Conservation (phyloP, 306 rosid genomes). For the Gastrolobium villosum region DNA sequence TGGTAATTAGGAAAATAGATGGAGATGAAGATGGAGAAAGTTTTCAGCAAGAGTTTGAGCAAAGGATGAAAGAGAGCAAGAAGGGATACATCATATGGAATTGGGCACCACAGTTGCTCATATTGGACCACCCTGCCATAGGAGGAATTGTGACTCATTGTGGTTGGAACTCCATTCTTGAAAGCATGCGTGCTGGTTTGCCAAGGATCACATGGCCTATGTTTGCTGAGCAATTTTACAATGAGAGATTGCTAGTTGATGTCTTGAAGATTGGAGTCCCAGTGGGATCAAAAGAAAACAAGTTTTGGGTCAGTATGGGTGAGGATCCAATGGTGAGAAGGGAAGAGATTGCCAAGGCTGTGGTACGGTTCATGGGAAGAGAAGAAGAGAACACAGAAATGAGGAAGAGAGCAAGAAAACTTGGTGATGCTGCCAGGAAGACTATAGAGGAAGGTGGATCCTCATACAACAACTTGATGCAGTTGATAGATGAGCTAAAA, state of each 20-base stretch:
- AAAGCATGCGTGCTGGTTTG: conserved; percentile 40
- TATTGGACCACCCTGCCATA: conserved; percentile 40
- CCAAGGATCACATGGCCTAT: conserved; percentile 51
- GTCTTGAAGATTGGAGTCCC: conserved; percentile 26
- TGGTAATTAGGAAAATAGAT: conserved; percentile 30
- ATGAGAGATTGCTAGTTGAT: conserved; percentile 37
- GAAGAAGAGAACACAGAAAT: conserved; percentile 38
- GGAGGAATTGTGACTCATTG: conserved; percentile 49
- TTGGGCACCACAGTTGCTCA: conserved; percentile 47
- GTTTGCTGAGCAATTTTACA: conserved; percentile 46
- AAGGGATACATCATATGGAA: conserved; percentile 45
- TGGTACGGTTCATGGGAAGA: conserved; percentile 37
- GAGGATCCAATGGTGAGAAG: neutral
- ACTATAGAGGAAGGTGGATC: conserved; percentile 40
- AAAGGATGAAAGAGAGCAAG: conserved; percentile 36
- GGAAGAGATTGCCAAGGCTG: conserved; percentile 37
- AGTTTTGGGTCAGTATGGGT: neutral
- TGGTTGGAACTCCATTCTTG: conserved; percentile 49
- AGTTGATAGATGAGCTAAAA: conserved; percentile 39
- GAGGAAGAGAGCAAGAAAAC: conserved; percentile 43
- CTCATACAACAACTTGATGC: conserved; percentile 46
- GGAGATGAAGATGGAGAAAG: neutral
- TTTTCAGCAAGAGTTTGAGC: conserved; percentile 30
- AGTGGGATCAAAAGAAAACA: conserved; percentile 29
- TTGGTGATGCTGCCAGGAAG: conserved; percentile 40